These are phyloP conservation scores for Trypanosoma cruzi DNA, from an alignment of 208 protist genomes.

Conservation along the genomic window DNA sequence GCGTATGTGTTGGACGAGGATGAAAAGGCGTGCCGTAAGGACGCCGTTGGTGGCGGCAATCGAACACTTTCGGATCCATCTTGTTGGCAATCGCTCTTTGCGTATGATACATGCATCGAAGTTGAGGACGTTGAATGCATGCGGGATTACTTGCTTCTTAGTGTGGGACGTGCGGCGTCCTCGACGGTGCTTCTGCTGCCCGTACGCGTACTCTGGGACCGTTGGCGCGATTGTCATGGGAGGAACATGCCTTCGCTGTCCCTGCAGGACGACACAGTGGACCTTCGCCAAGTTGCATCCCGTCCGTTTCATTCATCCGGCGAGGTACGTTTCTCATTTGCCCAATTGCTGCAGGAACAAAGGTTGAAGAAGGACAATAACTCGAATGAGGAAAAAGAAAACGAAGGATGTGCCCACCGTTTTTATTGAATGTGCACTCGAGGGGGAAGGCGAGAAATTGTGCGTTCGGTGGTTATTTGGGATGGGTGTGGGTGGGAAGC, in stretches of 20 bases:
- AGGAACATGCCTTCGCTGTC: constrained; percentile 6
- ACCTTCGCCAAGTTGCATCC: constrained; percentile 15
- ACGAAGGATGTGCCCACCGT: constrained; percentile 18
- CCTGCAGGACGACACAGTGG: constrained; percentile 19
- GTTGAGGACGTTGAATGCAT: constrained; percentile 54
- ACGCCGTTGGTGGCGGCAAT: background rate
- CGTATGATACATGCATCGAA: constrained; percentile 38
- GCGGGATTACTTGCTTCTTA: constrained; percentile 49
- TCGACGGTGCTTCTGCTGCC: constrained; percentile 48
- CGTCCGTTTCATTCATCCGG: background rate
- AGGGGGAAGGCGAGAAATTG: constrained; percentile 14
- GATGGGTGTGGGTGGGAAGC: constrained; percentile 34
- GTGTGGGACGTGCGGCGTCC: constrained; percentile 38
- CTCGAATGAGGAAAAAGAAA: background rate
- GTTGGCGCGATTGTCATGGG: constrained; percentile 28
- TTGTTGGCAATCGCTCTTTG: constrained; percentile 50
- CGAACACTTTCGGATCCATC: background rate
- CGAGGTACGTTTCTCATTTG: constrained; percentile 13
- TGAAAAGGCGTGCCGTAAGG: background rate
- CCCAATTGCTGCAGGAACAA: constrained; percentile 8
- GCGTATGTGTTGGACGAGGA: constrained; percentile 46
- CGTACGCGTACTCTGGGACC: constrained; percentile 31
- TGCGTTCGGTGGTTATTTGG: constrained; percentile 28
- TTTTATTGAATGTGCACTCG: constrained; percentile 23
- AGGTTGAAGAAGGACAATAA: background rate